Evolutionary conservation across 345 rosid species (phyloP).

Genomic region (Brassica carinata): DNA sequence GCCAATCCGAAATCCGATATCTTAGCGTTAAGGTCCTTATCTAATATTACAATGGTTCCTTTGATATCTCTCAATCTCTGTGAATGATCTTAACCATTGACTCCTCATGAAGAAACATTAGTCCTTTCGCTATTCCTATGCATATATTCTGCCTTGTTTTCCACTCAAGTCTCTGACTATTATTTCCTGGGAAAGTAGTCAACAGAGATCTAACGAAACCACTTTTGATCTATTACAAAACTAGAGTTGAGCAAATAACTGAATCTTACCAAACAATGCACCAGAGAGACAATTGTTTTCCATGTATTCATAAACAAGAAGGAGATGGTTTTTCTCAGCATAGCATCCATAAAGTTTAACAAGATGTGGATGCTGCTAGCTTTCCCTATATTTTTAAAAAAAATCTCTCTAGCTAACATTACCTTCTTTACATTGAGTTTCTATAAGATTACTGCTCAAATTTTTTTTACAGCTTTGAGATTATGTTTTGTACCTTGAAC

Average conservation of each 20-base stretch:
- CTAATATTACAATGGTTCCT: not conserved
- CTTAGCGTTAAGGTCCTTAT: not conserved
- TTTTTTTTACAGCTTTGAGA: not conserved
- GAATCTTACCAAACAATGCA: not conserved
- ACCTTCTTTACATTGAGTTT: not conserved
- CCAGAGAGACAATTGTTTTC: not conserved
- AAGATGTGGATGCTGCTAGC: slow-evolving; percentile 5
- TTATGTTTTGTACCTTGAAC: not conserved
- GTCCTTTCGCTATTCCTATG: slow-evolving; percentile 3
- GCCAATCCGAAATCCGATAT: not conserved
- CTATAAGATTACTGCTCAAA: not conserved
- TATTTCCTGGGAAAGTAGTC: not conserved
- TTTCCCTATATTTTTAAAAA: not conserved
- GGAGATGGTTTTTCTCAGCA: not conserved
- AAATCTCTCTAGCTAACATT: not conserved
- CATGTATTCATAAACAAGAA: slow-evolving; percentile 1
- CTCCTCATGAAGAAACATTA: slow-evolving; percentile 1
- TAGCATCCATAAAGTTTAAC: not conserved
- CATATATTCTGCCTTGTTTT: slow-evolving; percentile 2
- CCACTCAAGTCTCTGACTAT: not conserved
- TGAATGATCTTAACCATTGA: slow-evolving; percentile 9
- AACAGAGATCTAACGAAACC: not conserved
- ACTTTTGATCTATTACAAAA: not conserved
- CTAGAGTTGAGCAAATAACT: not conserved
- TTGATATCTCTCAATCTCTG: not conserved